Percentiles rank a stretch among this genome's conserved stretches.
Evolutionary conservation across 2,329 filamentous ascomycete genomes (phyloP).

Genomic region (Exophiala sp.): DNA sequence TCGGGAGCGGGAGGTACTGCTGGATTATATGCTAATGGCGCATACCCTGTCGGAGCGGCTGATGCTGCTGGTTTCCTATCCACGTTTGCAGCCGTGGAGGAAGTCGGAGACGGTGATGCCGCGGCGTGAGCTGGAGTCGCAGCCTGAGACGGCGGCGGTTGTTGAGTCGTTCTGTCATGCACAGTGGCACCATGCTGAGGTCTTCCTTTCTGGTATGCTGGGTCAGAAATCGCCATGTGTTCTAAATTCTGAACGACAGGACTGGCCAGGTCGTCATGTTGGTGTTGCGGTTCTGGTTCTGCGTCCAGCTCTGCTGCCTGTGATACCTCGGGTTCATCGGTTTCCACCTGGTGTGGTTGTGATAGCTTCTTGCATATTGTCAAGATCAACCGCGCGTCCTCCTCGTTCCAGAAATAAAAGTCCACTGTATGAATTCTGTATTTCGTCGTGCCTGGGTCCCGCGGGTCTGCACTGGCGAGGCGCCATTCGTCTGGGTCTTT

Average conservation of each 20-base stretch:
- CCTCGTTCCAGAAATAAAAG: slow-evolving; percentile 61
- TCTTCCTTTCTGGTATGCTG: slow-evolving; percentile 45
- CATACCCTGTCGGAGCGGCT: slow-evolving; percentile 30
- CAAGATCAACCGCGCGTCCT: slow-evolving; percentile 56
- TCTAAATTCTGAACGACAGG: slow-evolving; percentile 63
- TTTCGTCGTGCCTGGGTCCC: slow-evolving; percentile 52
- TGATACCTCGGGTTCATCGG: slow-evolving; percentile 44
- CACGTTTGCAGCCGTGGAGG: slow-evolving; percentile 8
- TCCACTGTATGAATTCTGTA: slow-evolving; percentile 60
- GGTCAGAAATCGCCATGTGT: slow-evolving; percentile 57
- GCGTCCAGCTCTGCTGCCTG: slow-evolving; percentile 19
- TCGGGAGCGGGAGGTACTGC: slow-evolving; percentile 64
- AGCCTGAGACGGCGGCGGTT: slow-evolving; percentile 11
- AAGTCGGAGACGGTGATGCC: slow-evolving; percentile 13
- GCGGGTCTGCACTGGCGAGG: slow-evolving; percentile 51
- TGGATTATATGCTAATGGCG: slow-evolving; percentile 62
- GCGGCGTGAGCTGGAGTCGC: slow-evolving; percentile 9
- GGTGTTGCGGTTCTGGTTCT: slow-evolving; percentile 27
- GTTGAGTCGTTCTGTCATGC: slow-evolving; percentile 26
- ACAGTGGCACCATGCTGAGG: slow-evolving; percentile 31
- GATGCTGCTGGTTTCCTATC: slow-evolving; percentile 6
- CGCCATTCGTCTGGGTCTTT: slow-evolving; percentile 52
- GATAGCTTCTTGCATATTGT: slow-evolving; percentile 41
- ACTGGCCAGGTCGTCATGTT: slow-evolving; percentile 41
- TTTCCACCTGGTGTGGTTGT: slow-evolving; percentile 43